Percentiles rank a stretch among this genome's conserved stretches.
These are phyloP conservation scores for Bimuria novae-zelandiae DNA, from an alignment of 2,329 filamentous ascomycete species.

Conservation along the genomic window DNA sequence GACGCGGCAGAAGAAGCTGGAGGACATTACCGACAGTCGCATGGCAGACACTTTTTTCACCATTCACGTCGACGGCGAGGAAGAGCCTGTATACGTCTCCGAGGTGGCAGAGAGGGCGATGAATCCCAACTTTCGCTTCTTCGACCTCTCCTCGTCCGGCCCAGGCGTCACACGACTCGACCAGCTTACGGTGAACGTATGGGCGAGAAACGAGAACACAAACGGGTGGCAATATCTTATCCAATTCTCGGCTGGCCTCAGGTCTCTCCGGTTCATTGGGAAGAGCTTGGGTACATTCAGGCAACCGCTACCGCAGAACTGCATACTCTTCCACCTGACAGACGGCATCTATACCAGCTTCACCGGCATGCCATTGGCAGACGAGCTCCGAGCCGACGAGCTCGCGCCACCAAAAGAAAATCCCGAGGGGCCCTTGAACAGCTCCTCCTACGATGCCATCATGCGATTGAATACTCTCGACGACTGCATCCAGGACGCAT, in stretches of 20 bases:
- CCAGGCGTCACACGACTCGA: slow-evolving; percentile 69
- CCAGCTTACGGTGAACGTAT: slow-evolving; percentile 71
- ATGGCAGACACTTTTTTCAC: slow-evolving; percentile 92
- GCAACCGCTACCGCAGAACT: slow-evolving; percentile 78
- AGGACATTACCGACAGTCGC: slow-evolving; percentile 70
- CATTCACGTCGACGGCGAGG: slow-evolving; percentile 68
- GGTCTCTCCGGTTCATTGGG: slow-evolving; percentile 77
- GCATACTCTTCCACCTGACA: slow-evolving; percentile 79
- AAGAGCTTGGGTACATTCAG: slow-evolving; percentile 63
- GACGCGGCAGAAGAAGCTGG: slow-evolving; percentile 73
- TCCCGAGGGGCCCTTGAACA: slow-evolving; percentile 60
- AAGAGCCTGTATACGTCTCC: slow-evolving; percentile 85
- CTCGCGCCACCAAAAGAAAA: slow-evolving; percentile 41
- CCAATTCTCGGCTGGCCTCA: slow-evolving; percentile 72
- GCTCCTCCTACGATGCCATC: slow-evolving; percentile 83
- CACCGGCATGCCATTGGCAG: slow-evolving; percentile 64
- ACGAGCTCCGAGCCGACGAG: slow-evolving; percentile 33
- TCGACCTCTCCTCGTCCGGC: slow-evolving; percentile 71
- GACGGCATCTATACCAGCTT: slow-evolving; percentile 85
- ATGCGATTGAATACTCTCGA: slow-evolving; percentile 89
- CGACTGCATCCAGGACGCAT: slow-evolving; percentile 86
- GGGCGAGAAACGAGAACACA: slow-evolving; percentile 65
- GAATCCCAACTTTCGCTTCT: slow-evolving; percentile 88
- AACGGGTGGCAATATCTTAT: slow-evolving; percentile 67
- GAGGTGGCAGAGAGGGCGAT: slow-evolving; percentile 79